Evolutionary conservation across 1,139 yeast genomes (phyloP).

Genomic region (Debaryomyces sp.): DNA sequence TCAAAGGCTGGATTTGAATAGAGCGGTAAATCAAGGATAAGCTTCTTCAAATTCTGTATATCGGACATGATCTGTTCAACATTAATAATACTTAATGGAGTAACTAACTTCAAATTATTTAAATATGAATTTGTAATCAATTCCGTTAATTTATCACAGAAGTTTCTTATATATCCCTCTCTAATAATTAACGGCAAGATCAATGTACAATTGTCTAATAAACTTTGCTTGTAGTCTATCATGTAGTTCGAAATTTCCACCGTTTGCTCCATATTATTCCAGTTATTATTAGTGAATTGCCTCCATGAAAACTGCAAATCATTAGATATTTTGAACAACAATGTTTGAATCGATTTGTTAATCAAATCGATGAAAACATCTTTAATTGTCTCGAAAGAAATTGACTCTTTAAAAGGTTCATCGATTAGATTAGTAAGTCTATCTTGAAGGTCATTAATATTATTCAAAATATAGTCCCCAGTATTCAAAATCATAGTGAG

Average conservation of each 20-base stretch:
- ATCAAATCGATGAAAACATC: slow-evolving; percentile 61
- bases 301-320: slow-evolving; percentile 80
- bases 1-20: slow-evolving; percentile 37
- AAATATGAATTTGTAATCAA: slow-evolving; percentile 59
- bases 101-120: slow-evolving; percentile 56
- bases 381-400: slow-evolving; percentile 56
- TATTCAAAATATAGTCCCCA: slow-evolving; percentile 83
- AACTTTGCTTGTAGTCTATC: slow-evolving; percentile 53
- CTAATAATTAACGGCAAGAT: slow-evolving; percentile 67
- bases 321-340: slow-evolving; percentile 60
- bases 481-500: slow-evolving; percentile 80
- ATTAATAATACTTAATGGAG: slow-evolving; percentile 68
- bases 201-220: slow-evolving; percentile 47
- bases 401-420: slow-evolving; percentile 34
- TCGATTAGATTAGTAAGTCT: slow-evolving; percentile 54
- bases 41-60: slow-evolving; percentile 60
- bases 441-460: slow-evolving; percentile 76
- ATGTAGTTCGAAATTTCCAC: slow-evolving; percentile 75
- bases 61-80: slow-evolving; percentile 85
- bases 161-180: slow-evolving; percentile 69
- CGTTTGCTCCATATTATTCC: slow-evolving; percentile 65
- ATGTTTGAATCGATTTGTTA: slow-evolving; percentile 56
- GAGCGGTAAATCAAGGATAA: slow-evolving; percentile 56
- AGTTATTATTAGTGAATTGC: slow-evolving; percentile 79
- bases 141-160: slow-evolving; percentile 79